These are phyloP conservation scores for Chaetomiaceae sp. DNA, from an alignment of 2,329 filamentous ascomycete species.

Conservation along the genomic window DNA sequence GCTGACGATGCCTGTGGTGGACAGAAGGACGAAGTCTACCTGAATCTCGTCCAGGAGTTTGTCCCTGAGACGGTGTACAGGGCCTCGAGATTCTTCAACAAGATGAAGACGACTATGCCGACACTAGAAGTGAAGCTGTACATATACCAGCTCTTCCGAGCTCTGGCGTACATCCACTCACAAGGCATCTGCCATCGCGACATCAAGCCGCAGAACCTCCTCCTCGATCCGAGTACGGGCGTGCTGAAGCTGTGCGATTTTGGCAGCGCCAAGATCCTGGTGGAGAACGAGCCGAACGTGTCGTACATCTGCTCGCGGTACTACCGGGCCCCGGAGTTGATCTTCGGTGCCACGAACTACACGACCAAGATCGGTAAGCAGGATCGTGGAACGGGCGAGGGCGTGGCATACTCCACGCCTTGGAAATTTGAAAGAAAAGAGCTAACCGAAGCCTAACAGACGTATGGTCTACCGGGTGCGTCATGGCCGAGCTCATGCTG, in stretches of 20 bases:
- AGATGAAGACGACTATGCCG: conserved; percentile 99
- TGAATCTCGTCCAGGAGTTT: conserved; percentile 96
- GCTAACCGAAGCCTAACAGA: conserved; percentile 48
- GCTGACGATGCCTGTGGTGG: neutral
- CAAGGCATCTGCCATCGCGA: conserved; percentile 98
- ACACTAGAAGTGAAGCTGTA: conserved; percentile 98
- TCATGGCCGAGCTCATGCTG: conserved; percentile 99
- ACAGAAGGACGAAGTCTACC: conserved; percentile 96
- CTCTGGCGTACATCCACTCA: conserved; percentile 96
- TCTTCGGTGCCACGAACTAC: conserved; percentile 98
- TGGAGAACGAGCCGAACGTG: conserved; percentile 98
- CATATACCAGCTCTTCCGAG: conserved; percentile 98
- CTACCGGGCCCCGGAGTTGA: conserved; percentile 95
- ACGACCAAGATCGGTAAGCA: conserved; percentile 96
- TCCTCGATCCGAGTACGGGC: conserved; percentile 85
- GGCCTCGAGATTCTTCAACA: conserved; percentile 98
- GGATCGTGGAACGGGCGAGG: neutral
- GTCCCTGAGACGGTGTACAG: conserved; percentile 98
- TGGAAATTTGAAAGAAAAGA: too few relatives aligned
- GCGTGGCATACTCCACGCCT: neutral
- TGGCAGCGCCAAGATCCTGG: conserved; percentile 95
- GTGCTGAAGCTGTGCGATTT: conserved; percentile 98
- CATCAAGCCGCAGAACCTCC: conserved; percentile 97
- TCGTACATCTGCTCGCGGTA: conserved; percentile 99
- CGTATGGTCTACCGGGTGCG: conserved; percentile 98